Evolutionary conservation across 139 green algal species (phyloP).

Genomic region (Closterium sp.): DNA sequence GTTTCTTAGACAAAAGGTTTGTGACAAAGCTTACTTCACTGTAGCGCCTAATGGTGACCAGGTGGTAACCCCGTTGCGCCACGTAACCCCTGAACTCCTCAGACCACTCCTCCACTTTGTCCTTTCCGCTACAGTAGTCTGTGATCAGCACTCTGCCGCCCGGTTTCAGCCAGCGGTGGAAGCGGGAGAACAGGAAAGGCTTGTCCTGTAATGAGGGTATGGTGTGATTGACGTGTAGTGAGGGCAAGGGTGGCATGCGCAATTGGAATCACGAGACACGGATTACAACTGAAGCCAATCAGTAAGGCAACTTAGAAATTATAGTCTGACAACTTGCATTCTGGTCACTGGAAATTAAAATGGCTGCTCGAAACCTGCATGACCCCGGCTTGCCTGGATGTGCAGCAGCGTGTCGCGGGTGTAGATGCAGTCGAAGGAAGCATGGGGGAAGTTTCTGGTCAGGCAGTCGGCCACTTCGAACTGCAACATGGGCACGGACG

Average conservation of each 20-base stretch:
- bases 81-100: slow-evolving; percentile 73
- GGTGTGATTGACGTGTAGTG: too few relatives aligned
- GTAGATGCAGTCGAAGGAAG: slow-evolving; percentile 71
- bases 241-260: neutral
- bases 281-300: too few relatives aligned
- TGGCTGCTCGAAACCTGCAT: too few relatives aligned
- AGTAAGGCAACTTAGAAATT: too few relatives aligned
- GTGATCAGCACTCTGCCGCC: slow-evolving; percentile 76
- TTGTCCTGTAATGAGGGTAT: slow-evolving; percentile 65
- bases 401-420: slow-evolving; percentile 77
- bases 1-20: too few relatives aligned
- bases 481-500: slow-evolving; percentile 52
- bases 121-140: slow-evolving; percentile 74
- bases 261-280: too few relatives aligned
- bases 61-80: slow-evolving; percentile 63
- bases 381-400: slow-evolving; percentile 54
- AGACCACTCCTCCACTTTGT: neutral
- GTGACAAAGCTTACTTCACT: slow-evolving; percentile 27
- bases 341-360: too few relatives aligned
- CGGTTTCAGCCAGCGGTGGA: slow-evolving; percentile 68
- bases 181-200: slow-evolving; percentile 61
- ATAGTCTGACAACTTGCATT: too few relatives aligned
- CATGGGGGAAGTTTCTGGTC: slow-evolving; percentile 50
- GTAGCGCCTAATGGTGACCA: slow-evolving; percentile 54
- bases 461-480: slow-evolving; percentile 80